These are phyloP conservation scores for Calvatia gigantea DNA, from an alignment of 768 basidiomycete species.

Conservation along the genomic window DNA sequence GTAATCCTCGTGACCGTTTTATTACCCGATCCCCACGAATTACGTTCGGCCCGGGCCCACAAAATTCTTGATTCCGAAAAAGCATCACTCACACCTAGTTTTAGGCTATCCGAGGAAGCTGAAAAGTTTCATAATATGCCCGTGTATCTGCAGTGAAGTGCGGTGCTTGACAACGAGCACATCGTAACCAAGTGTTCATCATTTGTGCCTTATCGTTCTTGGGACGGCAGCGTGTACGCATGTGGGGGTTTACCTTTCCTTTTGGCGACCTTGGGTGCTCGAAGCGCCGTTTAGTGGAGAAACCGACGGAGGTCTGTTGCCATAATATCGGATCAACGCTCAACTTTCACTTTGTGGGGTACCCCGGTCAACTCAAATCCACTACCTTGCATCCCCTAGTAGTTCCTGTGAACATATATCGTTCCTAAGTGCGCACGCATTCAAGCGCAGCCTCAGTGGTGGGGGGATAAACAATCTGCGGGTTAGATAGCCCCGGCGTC, in stretches of 20 bases:
- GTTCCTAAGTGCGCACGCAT: no score
- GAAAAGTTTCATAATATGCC: background rate
- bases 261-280: no score
- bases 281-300: background rate
- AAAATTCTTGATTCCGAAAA: background rate
- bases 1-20: conserved; percentile 6
- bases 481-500: no score
- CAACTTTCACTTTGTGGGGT: background rate
- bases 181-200: background rate
- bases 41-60: conserved; percentile 18
- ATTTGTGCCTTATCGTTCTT: background rate
- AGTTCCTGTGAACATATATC: no score
- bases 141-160: background rate
- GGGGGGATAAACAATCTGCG: no score
- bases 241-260: background rate
- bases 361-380: background rate
- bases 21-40: conserved; percentile 17
- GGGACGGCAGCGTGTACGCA: background rate
- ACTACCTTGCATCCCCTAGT: background rate
- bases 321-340: background rate
- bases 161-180: background rate
- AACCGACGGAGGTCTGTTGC: background rate
- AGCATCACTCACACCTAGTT: background rate
- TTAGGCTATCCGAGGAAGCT: conserved; percentile 18
- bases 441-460: no score